Base-by-base conservation (phyloP, 1,139 yeast species). In the Yamadazyma sp. region DNA sequence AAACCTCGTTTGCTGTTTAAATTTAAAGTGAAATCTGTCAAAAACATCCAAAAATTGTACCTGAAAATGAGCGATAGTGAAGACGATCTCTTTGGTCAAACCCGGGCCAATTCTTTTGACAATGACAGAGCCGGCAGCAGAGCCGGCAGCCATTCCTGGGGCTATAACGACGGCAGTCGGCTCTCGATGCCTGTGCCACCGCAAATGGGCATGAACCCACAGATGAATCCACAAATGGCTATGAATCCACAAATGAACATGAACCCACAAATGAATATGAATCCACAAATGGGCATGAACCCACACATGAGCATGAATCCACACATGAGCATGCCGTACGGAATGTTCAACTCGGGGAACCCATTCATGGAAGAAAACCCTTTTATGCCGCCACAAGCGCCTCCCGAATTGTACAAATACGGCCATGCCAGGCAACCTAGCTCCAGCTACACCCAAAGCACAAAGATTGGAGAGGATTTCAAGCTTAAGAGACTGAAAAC, bases 401-500 rank as follows among this genome's bases (percentile, higher is more conserved):
- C 47, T 3, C 46, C 45, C 4, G 47, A 43, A 23, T 29, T 39
- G 5, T 38, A 43, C 28, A 42, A 37, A 24, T 16, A 41, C 11
- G 30, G 42, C 29, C 48, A 44, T 30, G 39, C 40, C 11, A 45
- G 40, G n/a, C 39, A 36, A 6, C 42, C 46, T 4, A 43, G 49
- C 18, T 44, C 48, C 11, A 44, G 39, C 33, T 46, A 38, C 31
- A 45, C 51, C 16, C 42, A 53, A 39, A 54, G 58, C 43, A 54
- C 62, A 17, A 46, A 58, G 34, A 58, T 53, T 6, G 60, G 56
- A 34, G 59, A 56, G 22, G 61, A 45, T 7, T 37, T 17, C 14
- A 41, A 37, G 35, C 12, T 40, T 51, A 51, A 55, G 29, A 37
- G 60, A 10, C 44, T 52, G 20, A 66, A 65, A 40, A 54, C 67